phyloP scores from a whole-genome alignment of 805 yeast species.

The Teunomyces funiuensis region DNA sequence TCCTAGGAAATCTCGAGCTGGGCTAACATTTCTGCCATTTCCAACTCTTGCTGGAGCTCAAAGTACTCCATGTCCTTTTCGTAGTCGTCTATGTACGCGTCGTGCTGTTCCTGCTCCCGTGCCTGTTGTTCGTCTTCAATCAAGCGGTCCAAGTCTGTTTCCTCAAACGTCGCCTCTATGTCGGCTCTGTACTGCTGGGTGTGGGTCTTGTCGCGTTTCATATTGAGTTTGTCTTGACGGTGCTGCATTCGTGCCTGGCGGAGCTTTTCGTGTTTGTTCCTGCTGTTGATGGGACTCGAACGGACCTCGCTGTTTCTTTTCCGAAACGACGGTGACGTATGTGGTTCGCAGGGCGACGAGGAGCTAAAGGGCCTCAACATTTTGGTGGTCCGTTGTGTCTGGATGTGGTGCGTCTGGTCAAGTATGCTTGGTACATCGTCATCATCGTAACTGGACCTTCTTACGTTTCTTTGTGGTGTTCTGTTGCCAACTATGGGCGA shows the following conservation, averaged over 20 bases:
- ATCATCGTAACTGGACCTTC: not conserved
- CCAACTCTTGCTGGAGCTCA: conserved; percentile 13
- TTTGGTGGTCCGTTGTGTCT: conserved; percentile 16
- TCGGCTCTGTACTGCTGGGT: conserved; percentile 11
- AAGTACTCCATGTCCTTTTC: conserved; percentile 21
- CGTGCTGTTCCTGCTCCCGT: conserved; percentile 10
- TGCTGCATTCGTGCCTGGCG: conserved; percentile 25
- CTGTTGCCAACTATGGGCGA: not conserved
- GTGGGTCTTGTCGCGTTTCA: conserved; percentile 3
- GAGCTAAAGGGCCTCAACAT: conserved; percentile 14
- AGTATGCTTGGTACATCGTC: not conserved
- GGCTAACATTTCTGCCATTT: conserved; percentile 14
- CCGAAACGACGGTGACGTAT: conserved; percentile 3
- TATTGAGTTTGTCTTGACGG: conserved; percentile 17
- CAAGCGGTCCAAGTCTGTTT: conserved; percentile 19
- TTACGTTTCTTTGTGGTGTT: not conserved
- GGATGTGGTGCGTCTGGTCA: conserved; percentile 12
- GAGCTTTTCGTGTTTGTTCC: conserved; percentile 24
- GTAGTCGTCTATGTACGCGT: conserved; percentile 12
- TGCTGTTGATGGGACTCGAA: conserved; percentile 12
- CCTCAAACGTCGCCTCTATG: conserved; percentile 11
- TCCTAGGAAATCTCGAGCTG: not conserved
- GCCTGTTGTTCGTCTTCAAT: conserved; percentile 25
- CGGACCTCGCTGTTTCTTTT: conserved; percentile 6
- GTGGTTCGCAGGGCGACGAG: conserved; percentile 2